Conservation (phyloP, 805 yeast genomes). For the Zygosaccharomyces siamensis region DNA sequence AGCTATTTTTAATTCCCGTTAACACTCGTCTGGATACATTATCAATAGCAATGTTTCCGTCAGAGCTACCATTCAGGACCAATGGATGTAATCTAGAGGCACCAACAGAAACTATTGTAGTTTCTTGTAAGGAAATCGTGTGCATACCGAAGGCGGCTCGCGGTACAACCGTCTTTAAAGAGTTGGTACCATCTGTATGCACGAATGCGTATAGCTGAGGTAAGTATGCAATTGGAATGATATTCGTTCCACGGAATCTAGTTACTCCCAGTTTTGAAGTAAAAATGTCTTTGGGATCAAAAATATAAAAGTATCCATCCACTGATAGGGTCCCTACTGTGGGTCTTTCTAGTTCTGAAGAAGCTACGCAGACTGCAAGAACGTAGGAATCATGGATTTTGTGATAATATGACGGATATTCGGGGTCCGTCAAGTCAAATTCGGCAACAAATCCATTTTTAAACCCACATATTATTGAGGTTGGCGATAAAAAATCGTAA, state of each 20-base stretch:
- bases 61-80: conserved; percentile 44
- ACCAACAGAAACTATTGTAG: conserved; percentile 39
- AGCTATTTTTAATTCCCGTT: conserved; percentile 33
- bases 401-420: conserved; percentile 36
- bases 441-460: conserved; percentile 58
- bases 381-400: conserved; percentile 40
- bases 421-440: conserved; percentile 37
- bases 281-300: conserved; percentile 35
- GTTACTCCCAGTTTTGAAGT: conserved; percentile 30
- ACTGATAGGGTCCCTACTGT: conserved; percentile 36
- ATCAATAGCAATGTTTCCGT: conserved; percentile 43
- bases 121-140: conserved; percentile 38
- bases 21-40: conserved; percentile 39
- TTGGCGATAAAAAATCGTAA: conserved; percentile 43
- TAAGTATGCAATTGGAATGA: conserved; percentile 27
- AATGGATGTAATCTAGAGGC: conserved; percentile 45
- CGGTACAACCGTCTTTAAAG: conserved; percentile 36
- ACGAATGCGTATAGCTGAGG: conserved; percentile 38
- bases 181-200: conserved; percentile 40
- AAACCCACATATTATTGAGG: conserved; percentile 51
- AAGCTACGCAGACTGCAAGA: conserved; percentile 34
- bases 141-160: conserved; percentile 35
- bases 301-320: conserved; percentile 40
- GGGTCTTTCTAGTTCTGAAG: conserved; percentile 34
- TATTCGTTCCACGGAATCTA: conserved; percentile 34